Evolutionary conservation across 2,329 filamentous ascomycete species (phyloP), one percentile per base, ranked within the genome.

Genomic region (Talaromyces sp.): DNA sequence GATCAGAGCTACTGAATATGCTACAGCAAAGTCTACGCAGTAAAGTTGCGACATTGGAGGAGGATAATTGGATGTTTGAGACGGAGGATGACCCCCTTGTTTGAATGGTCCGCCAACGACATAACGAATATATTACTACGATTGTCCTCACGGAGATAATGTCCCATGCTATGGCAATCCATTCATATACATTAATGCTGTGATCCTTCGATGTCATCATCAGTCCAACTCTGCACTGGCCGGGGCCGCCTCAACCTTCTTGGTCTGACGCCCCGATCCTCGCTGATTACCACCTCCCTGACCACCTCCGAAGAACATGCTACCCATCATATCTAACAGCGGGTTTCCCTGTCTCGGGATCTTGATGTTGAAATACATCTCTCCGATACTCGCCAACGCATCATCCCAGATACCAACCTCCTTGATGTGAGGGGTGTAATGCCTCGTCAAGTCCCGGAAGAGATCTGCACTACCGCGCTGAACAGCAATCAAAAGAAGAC

Each of bases 281-380:
- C 79, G 80, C 61, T 74, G 72, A 14, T 58, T 64, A 37, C 74
- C 72, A 56, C 77, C 75, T 60, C 76, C 73, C 63, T 83, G 84
- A 28, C 83, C 84, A 6, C 87, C 88, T 21, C 92, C 92, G 56
- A 93, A 93, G 71, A 99, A 90, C 82, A 99, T 86, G 66, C 87
- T 93, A 55, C 92, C 93, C 90, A 99, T 96, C 93, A 99, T 98
- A 74, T 99, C 95, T 77, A 98, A 86, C 76, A 99, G 81, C 2
- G 93, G 93, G 76, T 98, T 98, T 67, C 88, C 90, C 80, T 96
- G 92, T 71, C 89, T 85, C 54, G 93, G 93, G 72, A 92, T 88
- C 79, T 88, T 86, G 74, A 99, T 96, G 39, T 88, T 88, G 79
- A 99, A 99, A 81, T 98, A 99, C 86, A 96, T 93, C 80, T 99